A percentile compares a stretch with the other conserved stretches of the same genome.
Conservation (phyloP, 1,284 basidiomycete genomes). For the Hymenochaete sp. region DNA sequence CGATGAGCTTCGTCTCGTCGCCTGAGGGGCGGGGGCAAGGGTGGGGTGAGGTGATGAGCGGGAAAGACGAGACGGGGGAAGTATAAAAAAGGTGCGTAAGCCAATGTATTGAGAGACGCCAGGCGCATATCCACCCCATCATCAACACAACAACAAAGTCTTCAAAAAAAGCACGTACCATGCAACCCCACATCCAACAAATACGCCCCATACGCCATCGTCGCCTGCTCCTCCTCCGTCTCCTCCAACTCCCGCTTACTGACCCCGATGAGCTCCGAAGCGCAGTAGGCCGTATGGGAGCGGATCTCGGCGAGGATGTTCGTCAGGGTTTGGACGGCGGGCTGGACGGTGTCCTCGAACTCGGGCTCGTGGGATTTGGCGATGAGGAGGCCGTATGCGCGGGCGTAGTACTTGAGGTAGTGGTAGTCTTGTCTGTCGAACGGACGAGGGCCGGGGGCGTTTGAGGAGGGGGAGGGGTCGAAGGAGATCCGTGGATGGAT, state of each 20-base stretch:
- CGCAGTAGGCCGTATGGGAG: slow-evolving; percentile 69
- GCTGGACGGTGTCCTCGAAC: slow-evolving; percentile 29
- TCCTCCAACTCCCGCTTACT: slow-evolving; percentile 47
- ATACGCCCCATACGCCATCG: slow-evolving; percentile 83
- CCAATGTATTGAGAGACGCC: too few relatives aligned
- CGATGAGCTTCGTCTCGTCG: slow-evolving; percentile 64
- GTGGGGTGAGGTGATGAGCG: neutral
- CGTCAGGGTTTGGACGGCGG: slow-evolving; percentile 58
- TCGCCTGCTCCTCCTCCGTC: slow-evolving; percentile 59
- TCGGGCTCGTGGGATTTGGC: neutral
- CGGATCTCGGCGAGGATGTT: slow-evolving; percentile 61
- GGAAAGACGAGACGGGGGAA: neutral
- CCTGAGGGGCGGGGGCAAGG: slow-evolving; percentile 33
- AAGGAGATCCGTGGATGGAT: too few relatives aligned
- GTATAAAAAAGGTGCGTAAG: too few relatives aligned
- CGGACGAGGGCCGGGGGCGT: neutral
- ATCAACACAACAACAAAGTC: neutral
- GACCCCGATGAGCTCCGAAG: slow-evolving; percentile 51
- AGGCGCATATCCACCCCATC: too few relatives aligned
- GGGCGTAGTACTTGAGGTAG: slow-evolving; percentile 72
- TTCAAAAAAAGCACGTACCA: slow-evolving; percentile 31
- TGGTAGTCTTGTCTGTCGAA: slow-evolving; percentile 61
- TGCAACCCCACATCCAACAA: slow-evolving; percentile 70
- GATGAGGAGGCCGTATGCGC: slow-evolving; percentile 43
- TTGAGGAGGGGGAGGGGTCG: too few relatives aligned